Base-by-base conservation (phyloP, 2,329 filamentous ascomycete species). In the Cordyceps pruinosa region DNA sequence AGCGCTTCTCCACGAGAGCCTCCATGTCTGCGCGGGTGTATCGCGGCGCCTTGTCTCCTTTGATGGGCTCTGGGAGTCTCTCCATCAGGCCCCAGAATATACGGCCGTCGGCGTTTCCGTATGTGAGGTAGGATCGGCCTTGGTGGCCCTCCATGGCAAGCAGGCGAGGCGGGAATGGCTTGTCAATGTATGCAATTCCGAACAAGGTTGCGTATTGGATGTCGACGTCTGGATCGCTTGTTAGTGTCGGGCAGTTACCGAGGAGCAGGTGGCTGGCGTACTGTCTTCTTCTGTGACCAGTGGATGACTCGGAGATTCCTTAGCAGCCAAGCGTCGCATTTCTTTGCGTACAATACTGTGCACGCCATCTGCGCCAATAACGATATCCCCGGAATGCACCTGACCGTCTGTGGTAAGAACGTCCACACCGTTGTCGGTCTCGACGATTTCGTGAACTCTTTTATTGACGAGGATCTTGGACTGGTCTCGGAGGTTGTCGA, bases 361-460 rank as follows among this genome's bases (percentile, higher is more conserved):
- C n/a, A 75, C 66, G 17, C 74, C 73, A 48, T 75, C 73, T 6
- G 70, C 68, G 10, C 73, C 72, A 5, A 75, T 63, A 5, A 75
- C 63, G 0, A 75, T 59, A 44, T 68, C 64, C 0, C 69, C 72
- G 0, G 60, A 57, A 49, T 68, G 68, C 0, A 58, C 51, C 8
- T 46, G 21, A 15, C 51, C 51, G 21, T 45, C 15, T 13, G 19
- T 46, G 17, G 30, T 54, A 10, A 34, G 23, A 5, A 54, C 30
- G 15, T 54, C 41, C 15, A 54, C 41, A 23, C 41, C 51, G 6
- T 17, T 28, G 10, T 37, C 30, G 5, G 51, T 59, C 7, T 60
- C 59, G 10, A 71, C 19, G 21, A 62, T 52, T 17, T 48, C 42
- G 9, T 19, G 34, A 21, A 62, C 57, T 35, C 61, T 47, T 17